phyloP scores from a whole-genome alignment of 1,284 basidiomycete genomes.

The Cryptococcus sp. region DNA sequence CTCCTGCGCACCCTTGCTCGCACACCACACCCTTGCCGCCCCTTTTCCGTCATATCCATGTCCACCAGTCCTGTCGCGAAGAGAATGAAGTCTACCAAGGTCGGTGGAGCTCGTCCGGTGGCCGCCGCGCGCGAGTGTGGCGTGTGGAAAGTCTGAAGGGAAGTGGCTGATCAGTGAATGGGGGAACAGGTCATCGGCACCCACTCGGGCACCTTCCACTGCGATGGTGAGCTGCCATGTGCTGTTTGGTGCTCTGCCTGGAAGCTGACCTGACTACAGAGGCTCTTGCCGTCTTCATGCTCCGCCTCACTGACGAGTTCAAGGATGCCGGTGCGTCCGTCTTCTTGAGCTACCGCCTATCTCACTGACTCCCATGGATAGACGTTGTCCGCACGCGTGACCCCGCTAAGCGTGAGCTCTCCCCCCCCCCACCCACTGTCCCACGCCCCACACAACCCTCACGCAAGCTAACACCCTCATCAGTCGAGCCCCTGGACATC shows the following conservation, averaged over 20 bases:
- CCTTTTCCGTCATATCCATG: slow-evolving; percentile 14
- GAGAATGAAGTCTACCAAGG: slow-evolving; percentile 49
- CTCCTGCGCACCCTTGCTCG: background rate
- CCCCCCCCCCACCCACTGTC: no score
- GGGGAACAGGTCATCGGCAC: slow-evolving; percentile 65
- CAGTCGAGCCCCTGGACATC: slow-evolving; percentile 78
- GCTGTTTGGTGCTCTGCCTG: background rate
- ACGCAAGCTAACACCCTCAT: background rate
- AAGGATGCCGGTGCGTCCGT: slow-evolving; percentile 62
- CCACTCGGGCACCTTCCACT: slow-evolving; percentile 94
- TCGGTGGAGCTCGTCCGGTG: slow-evolving; percentile 8
- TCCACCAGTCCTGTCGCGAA: slow-evolving; percentile 34
- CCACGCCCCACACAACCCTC: no score
- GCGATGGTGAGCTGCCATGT: slow-evolving; percentile 68
- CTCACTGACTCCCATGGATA: background rate
- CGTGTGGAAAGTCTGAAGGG: no score
- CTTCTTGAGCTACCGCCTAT: background rate
- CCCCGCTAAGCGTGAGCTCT: slow-evolving; percentile 57
- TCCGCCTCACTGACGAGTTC: slow-evolving; percentile 74
- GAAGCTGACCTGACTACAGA: slow-evolving; percentile 21
- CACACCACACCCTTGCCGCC: background rate
- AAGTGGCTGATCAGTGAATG: no score
- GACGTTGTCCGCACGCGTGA: slow-evolving; percentile 56
- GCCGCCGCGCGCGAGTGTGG: no score
- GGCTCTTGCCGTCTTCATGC: slow-evolving; percentile 60